These are phyloP conservation scores for Colletotrichum musae DNA, from an alignment of 2,329 filamentous ascomycete genomes.

Conservation along the genomic window DNA sequence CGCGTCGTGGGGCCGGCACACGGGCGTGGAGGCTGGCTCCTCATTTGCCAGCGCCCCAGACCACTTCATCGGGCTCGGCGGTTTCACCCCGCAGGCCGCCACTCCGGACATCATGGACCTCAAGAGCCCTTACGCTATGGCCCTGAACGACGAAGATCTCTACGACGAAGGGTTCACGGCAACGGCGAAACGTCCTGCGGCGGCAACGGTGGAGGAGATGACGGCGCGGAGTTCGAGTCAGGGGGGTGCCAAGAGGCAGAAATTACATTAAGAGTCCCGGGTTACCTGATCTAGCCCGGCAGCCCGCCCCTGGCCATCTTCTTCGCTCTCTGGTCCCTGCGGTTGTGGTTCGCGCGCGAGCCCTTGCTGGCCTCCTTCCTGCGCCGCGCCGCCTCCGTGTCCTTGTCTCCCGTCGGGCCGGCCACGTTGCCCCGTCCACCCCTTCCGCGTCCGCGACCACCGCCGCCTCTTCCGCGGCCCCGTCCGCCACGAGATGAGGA, in stretches of 20 bases:
- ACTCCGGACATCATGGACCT: conserved; percentile 53
- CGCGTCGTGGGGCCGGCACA: conserved; percentile 48
- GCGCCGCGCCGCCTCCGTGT: conserved; percentile 79
- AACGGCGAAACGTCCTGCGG: conserved; percentile 18
- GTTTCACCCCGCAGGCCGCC: conserved; percentile 44
- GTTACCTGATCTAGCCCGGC: conserved; percentile 45
- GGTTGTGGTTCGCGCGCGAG: conserved; percentile 87
- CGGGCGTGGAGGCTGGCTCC: conserved; percentile 51
- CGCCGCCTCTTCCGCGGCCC: conserved; percentile 60
- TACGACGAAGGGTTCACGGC: conserved; percentile 43
- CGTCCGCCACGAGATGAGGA: conserved; percentile 56
- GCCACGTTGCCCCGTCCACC: conserved; percentile 73
- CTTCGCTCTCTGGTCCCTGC: conserved; percentile 77
- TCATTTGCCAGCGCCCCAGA: conserved; percentile 51
- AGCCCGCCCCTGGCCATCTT: conserved; percentile 73
- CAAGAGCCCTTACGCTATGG: conserved; percentile 56
- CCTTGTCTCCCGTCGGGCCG: conserved; percentile 76
- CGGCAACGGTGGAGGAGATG: conserved; percentile 17
- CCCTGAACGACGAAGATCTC: conserved; percentile 53
- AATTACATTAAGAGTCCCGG: conserved; percentile 41
- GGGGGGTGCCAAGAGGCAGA: conserved; percentile 45
- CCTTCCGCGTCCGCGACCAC: conserved; percentile 60
- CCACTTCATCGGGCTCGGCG: conserved; percentile 46
- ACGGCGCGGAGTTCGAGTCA: conserved; percentile 43
- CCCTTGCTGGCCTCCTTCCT: conserved; percentile 88